These are phyloP conservation scores for Aspergillus ellipticus DNA, from an alignment of 495 filamentous ascomycete species.

Conservation along the genomic window DNA sequence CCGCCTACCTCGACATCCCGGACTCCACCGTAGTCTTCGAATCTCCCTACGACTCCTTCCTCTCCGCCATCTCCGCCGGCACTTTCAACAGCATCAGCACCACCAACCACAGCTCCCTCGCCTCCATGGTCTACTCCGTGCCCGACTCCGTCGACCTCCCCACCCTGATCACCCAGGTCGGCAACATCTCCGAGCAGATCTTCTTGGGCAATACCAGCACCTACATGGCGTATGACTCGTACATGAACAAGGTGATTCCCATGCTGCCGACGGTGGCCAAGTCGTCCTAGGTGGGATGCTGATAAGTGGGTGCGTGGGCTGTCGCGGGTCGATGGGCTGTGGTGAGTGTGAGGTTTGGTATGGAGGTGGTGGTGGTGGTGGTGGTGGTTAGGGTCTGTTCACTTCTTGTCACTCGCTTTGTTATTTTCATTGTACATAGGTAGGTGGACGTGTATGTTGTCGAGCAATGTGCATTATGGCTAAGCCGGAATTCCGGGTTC, in stretches of 20 bases:
- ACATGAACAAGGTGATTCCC: neutral
- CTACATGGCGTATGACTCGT: neutral
- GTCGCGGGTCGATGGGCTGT: no score
- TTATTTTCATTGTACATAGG: neutral
- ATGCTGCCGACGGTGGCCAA: neutral
- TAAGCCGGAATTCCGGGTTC: no score
- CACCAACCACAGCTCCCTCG: constrained; percentile 5
- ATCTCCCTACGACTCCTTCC: constrained; percentile 20
- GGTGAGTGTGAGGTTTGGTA: no score
- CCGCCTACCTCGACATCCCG: constrained; percentile 15
- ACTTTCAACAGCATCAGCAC: constrained; percentile 9
- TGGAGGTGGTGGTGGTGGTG: neutral
- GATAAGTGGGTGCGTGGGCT: no score
- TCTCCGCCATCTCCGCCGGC: neutral
- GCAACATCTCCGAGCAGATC: constrained; percentile 1
- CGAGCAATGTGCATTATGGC: neutral
- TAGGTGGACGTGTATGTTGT: neutral
- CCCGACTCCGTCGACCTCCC: constrained; percentile 7
- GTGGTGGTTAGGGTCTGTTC: neutral
- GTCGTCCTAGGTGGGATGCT: neutral
- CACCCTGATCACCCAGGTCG: neutral
- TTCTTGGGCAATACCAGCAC: constrained; percentile 1
- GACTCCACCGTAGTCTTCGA: constrained; percentile 27
- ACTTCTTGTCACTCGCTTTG: neutral
- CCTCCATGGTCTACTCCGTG: constrained; percentile 21